Evolutionary conservation across 129 eudicot genomes (phyloP), one percentile per base, ranked within the genome.

Genomic region (Apium graveolens): DNA sequence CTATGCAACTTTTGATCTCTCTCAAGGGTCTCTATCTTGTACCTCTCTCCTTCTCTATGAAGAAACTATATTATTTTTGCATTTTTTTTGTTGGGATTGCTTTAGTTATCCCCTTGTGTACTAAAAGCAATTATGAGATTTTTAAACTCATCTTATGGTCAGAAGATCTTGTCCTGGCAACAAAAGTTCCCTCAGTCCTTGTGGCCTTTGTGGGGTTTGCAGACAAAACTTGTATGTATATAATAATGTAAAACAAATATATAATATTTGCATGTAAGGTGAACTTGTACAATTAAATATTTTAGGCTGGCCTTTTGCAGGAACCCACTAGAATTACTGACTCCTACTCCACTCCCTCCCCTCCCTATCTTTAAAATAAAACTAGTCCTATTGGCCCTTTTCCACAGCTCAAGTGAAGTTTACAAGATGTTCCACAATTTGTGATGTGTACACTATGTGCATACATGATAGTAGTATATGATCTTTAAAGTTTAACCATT

Each of bases 301-400:
- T 27, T 73, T 69, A 45, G 45, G 85, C 83, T 83, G 86, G 98
- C 81, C 88, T 70, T 74, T 53, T 81, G 82, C 86, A 80, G 91
- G 90, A 86, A 86, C 85, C 90, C 96, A 88, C 92, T 85, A 84
- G 90, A 94, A 87, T 77, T 84, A 86, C 85, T 86, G 89, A 83
- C 93, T 90, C 92, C 91, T 86, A 80, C 94, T 91, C 96, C 96
- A 85, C 94, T 82, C 84, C 73, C 94, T 81, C n/a, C n/a, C n/a
- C n/a, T n/a, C n/a, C n/a, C n/a, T n/a, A n/a, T n/a, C n/a, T n/a
- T n/a, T n/a, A n/a, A n/a, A n/a, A n/a, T n/a, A n/a, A n/a, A n/a
- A n/a, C n/a, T n/a, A n/a, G n/a, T n/a, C 82, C 80, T 45, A 92
- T 92, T 95, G 95, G 97, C 80, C 73, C 84, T 80, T 84, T 62